phyloP scores from a whole-genome alignment of 2,329 filamentous ascomycete genomes.

The Aaosphaeria arxii region DNA sequence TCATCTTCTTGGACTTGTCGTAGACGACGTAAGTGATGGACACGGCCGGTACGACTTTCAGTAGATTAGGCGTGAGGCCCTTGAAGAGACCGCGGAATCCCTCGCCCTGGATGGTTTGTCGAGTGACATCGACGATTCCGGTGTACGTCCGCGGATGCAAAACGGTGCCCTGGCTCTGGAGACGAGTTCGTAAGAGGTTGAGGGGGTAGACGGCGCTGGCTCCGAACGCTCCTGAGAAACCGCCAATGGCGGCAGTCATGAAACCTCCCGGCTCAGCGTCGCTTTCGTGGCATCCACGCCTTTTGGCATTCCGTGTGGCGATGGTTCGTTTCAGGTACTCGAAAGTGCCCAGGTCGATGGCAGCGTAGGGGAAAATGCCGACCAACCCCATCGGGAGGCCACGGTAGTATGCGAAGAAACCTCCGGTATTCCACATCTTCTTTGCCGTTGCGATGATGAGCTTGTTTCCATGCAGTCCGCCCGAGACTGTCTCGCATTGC shows the following conservation, averaged over 20 bases:
- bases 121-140: slow-evolving; percentile 84
- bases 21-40: slow-evolving; percentile 63
- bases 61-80: slow-evolving; percentile 87
- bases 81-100: slow-evolving; percentile 87
- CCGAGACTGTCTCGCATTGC: slow-evolving; percentile 90
- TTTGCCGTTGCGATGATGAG: slow-evolving; percentile 78
- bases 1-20: slow-evolving; percentile 39
- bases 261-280: slow-evolving; percentile 74
- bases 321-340: slow-evolving; percentile 83
- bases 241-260: slow-evolving; percentile 82
- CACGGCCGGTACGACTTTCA: slow-evolving; percentile 94
- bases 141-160: slow-evolving; percentile 88
- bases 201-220: slow-evolving; percentile 93
- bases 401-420: slow-evolving; percentile 76
- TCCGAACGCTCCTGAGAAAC: slow-evolving; percentile 85
- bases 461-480: slow-evolving; percentile 76
- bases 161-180: slow-evolving; percentile 93
- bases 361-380: slow-evolving; percentile 97
- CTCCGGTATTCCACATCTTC: slow-evolving; percentile 81
- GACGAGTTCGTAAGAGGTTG: slow-evolving; percentile 84
- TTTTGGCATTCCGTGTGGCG: slow-evolving; percentile 66
- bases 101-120: slow-evolving; percentile 78
- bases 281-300: slow-evolving; percentile 74
- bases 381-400: slow-evolving; percentile 90
- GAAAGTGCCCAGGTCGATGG: slow-evolving; percentile 94